phyloP scores from a whole-genome alignment of 2,329 filamentous ascomycete species.

The Colletotrichum sp. region DNA sequence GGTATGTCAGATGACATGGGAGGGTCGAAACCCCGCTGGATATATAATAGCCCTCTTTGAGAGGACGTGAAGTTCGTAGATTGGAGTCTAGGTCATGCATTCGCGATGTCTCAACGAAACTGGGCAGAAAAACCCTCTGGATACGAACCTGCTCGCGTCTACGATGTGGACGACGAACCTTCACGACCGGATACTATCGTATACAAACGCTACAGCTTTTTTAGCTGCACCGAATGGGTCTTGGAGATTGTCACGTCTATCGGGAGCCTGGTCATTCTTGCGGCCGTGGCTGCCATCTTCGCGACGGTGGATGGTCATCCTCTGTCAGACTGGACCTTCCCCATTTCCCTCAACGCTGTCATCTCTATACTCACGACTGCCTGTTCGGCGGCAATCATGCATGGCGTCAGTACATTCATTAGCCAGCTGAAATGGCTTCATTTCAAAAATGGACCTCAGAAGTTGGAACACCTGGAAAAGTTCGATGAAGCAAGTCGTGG shows the following conservation, averaged over 20 bases:
- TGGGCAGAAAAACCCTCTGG: background rate
- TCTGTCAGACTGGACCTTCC: background rate
- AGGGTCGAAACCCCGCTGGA: background rate
- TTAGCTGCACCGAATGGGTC: background rate
- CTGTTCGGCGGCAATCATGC: background rate
- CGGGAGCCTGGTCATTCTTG: background rate
- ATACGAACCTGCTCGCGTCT: background rate
- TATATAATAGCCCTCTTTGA: background rate
- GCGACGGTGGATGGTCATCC: accelerated
- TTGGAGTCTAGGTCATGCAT: accelerated
- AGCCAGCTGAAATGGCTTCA: background rate
- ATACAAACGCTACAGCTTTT: background rate
- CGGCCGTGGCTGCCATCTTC: background rate
- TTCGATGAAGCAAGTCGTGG: background rate
- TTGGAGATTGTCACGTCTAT: background rate
- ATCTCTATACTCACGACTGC: background rate
- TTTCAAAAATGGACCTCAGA: background rate
- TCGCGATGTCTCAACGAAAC: background rate
- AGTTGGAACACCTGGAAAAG: background rate
- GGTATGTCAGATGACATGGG: background rate
- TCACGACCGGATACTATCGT: background rate
- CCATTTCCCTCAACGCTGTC: background rate
- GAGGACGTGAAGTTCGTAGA: background rate
- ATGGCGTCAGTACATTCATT: background rate
- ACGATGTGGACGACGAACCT: background rate